Conservation (phyloP, 495 filamentous ascomycete species). For the Talaromyces proteolyticus region DNA sequence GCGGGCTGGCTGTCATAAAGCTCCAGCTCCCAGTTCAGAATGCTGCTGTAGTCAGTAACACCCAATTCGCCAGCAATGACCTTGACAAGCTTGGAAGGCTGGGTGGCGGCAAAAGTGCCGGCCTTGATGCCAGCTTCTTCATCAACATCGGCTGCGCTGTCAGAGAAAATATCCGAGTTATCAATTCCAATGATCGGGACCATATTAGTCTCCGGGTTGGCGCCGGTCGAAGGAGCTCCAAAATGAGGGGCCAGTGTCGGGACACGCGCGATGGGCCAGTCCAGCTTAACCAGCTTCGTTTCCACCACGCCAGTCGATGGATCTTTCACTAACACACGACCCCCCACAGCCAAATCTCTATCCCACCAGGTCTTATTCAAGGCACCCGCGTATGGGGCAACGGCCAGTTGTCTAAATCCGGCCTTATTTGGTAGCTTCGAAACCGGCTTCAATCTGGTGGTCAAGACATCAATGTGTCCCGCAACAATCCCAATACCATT, state of each 20-base stretch:
- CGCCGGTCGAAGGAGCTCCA: conserved; percentile 67
- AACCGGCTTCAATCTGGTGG: conserved; percentile 83
- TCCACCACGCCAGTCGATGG: conserved; percentile 68
- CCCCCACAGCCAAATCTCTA: conserved; percentile 84
- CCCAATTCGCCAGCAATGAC: conserved; percentile 70
- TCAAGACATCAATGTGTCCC: conserved; percentile 89
- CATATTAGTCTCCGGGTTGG: conserved; percentile 88
- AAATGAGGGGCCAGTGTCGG: conserved; percentile 95
- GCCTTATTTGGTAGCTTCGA: conserved; percentile 72
- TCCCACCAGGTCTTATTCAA: conserved; percentile 92
- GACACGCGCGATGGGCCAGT: conserved; percentile 89
- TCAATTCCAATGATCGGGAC: conserved; percentile 91
- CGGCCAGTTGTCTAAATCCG: conserved; percentile 83
- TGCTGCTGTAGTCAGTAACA: conserved; percentile 60
- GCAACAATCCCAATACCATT: conserved; percentile 79
- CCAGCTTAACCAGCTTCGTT: conserved; percentile 78
- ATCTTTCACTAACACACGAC: conserved; percentile 78
- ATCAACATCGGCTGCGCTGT: conserved; percentile 15
- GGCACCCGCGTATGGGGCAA: conserved; percentile 87
- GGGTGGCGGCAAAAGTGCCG: conserved; percentile 69
- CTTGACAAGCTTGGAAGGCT: conserved; percentile 77
- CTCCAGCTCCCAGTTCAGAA: conserved; percentile 97
- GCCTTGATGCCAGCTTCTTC: conserved; percentile 23
- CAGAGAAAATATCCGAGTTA: conserved; percentile 51
- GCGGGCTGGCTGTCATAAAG: conserved; percentile 89